A percentile compares a stretch with the other conserved stretches of the same genome.
Conservation (phyloP, 768 basidiomycete genomes). For the Termitomyces sp. region DNA sequence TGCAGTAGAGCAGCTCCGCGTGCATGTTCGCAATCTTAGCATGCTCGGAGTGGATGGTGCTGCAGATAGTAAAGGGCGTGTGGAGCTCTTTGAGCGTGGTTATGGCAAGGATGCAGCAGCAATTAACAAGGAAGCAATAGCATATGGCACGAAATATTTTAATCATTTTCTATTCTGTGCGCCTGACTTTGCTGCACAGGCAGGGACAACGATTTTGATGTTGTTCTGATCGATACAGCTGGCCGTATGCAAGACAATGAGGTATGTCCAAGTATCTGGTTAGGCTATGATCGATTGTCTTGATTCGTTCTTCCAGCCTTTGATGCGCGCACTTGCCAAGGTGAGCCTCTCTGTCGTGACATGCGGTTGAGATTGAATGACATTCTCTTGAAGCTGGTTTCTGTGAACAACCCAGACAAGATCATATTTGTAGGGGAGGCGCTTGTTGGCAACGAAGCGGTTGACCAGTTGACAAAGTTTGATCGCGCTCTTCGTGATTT, state of each 20-base stretch:
- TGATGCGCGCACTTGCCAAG: slow-evolving; percentile 99
- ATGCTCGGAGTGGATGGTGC: slow-evolving; percentile 75
- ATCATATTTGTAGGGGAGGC: slow-evolving; percentile 99
- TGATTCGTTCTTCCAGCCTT: slow-evolving; percentile 49
- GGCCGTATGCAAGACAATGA: slow-evolving; percentile 99
- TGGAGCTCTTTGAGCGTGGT: slow-evolving; percentile 94
- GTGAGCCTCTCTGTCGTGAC: slow-evolving; percentile 32
- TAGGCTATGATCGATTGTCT: slow-evolving; percentile 5
- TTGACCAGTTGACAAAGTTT: slow-evolving; percentile 96
- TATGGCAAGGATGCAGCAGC: slow-evolving; percentile 99
- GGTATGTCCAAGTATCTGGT: slow-evolving; percentile 38
- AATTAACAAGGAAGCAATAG: slow-evolving; percentile 93
- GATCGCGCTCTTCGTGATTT: slow-evolving; percentile 93
- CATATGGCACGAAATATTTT: slow-evolving; percentile 61
- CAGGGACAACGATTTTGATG: slow-evolving; percentile 89
- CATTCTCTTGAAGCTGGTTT: slow-evolving; percentile 64
- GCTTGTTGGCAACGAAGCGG: slow-evolving; percentile 96
- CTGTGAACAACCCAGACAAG: slow-evolving; percentile 94
- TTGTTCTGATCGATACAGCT: slow-evolving; percentile 96
- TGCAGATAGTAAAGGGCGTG: slow-evolving; percentile 63
- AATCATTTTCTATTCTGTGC: slow-evolving; percentile 1
- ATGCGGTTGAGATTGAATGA: neutral
- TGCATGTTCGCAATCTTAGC: slow-evolving; percentile 92
- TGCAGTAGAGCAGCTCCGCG: slow-evolving; percentile 95
- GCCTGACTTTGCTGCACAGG: slow-evolving; percentile 40